These are phyloP conservation scores for Cetraspora pellucida DNA, from an alignment of 192 early-diverging fungal genomes.

Conservation along the genomic window DNA sequence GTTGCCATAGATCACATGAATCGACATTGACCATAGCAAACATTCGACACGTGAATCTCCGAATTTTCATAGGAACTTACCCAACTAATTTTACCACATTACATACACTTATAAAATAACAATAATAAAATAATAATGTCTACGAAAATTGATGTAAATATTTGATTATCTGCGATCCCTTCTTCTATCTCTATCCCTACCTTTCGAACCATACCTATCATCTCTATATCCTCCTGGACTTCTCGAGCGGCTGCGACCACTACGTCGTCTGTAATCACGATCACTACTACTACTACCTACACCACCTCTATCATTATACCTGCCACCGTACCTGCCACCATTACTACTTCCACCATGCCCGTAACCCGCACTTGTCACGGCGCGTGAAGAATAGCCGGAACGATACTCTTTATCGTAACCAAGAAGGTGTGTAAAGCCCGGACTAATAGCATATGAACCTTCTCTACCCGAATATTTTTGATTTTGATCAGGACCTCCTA, in stretches of 20 bases:
- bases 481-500: constrained; percentile 59
- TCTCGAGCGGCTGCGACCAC: constrained; percentile 43
- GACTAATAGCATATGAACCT: constrained; percentile 21
- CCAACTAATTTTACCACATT: neutral
- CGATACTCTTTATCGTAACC: constrained; percentile 45
- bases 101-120: neutral
- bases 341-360: constrained; percentile 36
- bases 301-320: constrained; percentile 42
- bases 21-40: neutral
- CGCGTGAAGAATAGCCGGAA: neutral
- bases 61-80: neutral
- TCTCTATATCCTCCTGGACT: constrained; percentile 26
- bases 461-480: constrained; percentile 56
- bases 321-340: constrained; percentile 44
- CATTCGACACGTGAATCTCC: neutral
- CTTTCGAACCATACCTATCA: constrained; percentile 31
- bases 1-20: neutral
- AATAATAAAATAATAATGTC: too few species aligned
- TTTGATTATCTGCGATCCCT: neutral
- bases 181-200: constrained; percentile 27
- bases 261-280: constrained; percentile 53
- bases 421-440: neutral
- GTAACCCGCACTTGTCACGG: constrained; percentile 38
- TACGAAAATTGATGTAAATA: too few species aligned
- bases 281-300: constrained; percentile 50